phyloP scores from a whole-genome alignment of 2,329 filamentous ascomycete genomes.

The Ascomycota sp. region DNA sequence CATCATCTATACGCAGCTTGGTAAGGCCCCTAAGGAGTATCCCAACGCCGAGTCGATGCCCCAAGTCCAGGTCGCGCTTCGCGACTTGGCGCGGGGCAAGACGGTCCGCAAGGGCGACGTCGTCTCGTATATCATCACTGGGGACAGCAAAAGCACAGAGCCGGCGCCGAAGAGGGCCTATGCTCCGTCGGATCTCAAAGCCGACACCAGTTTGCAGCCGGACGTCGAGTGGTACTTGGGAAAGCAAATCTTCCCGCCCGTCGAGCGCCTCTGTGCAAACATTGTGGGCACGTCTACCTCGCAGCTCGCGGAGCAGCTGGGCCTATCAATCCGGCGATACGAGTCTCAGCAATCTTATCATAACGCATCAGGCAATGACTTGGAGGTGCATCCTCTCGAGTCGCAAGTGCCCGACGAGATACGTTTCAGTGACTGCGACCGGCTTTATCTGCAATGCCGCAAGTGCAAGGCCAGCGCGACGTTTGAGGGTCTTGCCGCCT shows the following conservation, averaged over 20 bases:
- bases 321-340: conserved; percentile 76
- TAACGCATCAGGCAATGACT: conserved; percentile 31
- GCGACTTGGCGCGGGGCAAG: conserved; percentile 70
- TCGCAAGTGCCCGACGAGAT: conserved; percentile 82
- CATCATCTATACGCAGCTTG: conserved; percentile 92
- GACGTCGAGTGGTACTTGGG: conserved; percentile 96
- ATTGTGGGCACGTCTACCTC: conserved; percentile 81
- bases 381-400: conserved; percentile 74
- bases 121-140: conserved; percentile 83
- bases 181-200: conserved; percentile 60
- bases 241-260: conserved; percentile 95
- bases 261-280: conserved; percentile 90
- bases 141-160: conserved; percentile 42
- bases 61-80: conserved; percentile 82
- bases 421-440: conserved; percentile 62
- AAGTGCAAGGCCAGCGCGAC: conserved; percentile 47
- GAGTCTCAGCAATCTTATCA: conserved; percentile 21
- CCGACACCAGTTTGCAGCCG: conserved; percentile 51
- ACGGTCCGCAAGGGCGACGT: conserved; percentile 82
- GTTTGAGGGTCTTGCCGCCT: conserved; percentile 53
- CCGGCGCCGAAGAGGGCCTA: conserved; percentile 72
- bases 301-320: conserved; percentile 77
- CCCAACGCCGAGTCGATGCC: conserved; percentile 90
- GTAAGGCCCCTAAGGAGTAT: conserved; percentile 81
- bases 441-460: conserved; percentile 59